Base-by-base conservation (phyloP, 176 grass and related monocot genomes). In the Chrysopogon serrulatus region DNA sequence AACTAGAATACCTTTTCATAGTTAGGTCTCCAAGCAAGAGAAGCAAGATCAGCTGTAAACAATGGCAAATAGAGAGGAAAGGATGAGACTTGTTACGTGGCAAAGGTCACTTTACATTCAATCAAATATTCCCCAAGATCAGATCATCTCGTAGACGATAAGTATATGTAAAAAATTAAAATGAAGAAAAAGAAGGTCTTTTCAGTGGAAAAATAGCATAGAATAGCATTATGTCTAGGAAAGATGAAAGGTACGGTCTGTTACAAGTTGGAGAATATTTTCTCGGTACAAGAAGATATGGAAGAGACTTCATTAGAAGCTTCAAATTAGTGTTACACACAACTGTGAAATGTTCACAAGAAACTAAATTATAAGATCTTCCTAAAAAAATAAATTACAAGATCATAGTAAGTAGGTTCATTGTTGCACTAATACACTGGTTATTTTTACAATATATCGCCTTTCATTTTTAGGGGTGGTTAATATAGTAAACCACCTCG, bases 101-200 rank as follows among this genome's bases (percentile, higher is more conserved):
- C 88, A 86, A 30, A 3, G 5, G 10, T 71, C 12, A 10, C 78
- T 86, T 90, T 86, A 82, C 83, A 72, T 45, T 54, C 72, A 77
- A 86, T 44, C 65, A 65, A 86, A 86, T 90, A 82, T 86, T 82
- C 83, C 73, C 71, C 8, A 1, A 73, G 69, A 72, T 72, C 69
- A 57, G 36, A 78, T 82, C 43, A 77, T 76, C 40, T 85, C 11
- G 63, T 64, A 62, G 51, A 81, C 82, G 14, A 27, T 53, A 53
- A 59, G 54, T 59, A 59, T 59, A 26, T 26, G 53, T 54, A 53
- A n/a, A 80, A 36, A 28, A 54, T n/a, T n/a, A n/a, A n/a, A n/a
- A n/a, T n/a, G n/a, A 69, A 13, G 8, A 13, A 68, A 65, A 69
- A 13, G 64, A 54, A 37, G 8, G 53, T 34, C 44, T 81, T 51